Percentiles rank a stretch among this genome's conserved stretches.
Evolutionary conservation across 1,139 yeast genomes (phyloP).

Genomic region (Zygotorulaspora mrakii): DNA sequence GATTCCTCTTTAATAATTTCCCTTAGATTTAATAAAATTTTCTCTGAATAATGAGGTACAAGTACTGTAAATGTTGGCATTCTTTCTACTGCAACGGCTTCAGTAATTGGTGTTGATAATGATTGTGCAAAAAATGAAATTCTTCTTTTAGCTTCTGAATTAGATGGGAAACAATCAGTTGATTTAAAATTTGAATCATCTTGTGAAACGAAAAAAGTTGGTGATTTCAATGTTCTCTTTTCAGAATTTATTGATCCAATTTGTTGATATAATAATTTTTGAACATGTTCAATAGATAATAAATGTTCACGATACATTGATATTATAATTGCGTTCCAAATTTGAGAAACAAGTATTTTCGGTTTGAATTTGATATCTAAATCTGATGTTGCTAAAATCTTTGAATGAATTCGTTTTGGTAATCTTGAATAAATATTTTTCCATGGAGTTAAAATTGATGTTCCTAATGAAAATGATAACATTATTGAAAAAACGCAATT

Average conservation of each 20-base stretch:
- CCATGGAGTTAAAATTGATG: constrained; percentile 86
- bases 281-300: constrained; percentile 67
- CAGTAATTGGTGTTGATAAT: constrained; percentile 70
- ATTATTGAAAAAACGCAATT: constrained; percentile 70
- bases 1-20: constrained; percentile 67
- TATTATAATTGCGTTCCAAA: constrained; percentile 77
- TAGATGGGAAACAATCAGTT: constrained; percentile 52
- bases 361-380: constrained; percentile 49
- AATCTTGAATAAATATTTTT: constrained; percentile 68
- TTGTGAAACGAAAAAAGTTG: constrained; percentile 69
- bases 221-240: constrained; percentile 48
- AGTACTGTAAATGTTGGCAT: constrained; percentile 82
- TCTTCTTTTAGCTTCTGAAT: constrained; percentile 78
- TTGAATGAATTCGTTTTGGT: constrained; percentile 69
- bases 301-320: constrained; percentile 77
- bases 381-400: constrained; percentile 52
- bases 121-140: constrained; percentile 88
- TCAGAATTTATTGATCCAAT: constrained; percentile 40
- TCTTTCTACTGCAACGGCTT: constrained; percentile 64
- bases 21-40: constrained; percentile 56
- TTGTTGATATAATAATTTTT: constrained; percentile 54
- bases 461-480: constrained; percentile 68
- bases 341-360: constrained; percentile 54
- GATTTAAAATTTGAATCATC: constrained; percentile 73
- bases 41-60: constrained; percentile 82